Base-by-base conservation (phyloP, 1,284 basidiomycete species). In the Trichosporon coremiiforme region DNA sequence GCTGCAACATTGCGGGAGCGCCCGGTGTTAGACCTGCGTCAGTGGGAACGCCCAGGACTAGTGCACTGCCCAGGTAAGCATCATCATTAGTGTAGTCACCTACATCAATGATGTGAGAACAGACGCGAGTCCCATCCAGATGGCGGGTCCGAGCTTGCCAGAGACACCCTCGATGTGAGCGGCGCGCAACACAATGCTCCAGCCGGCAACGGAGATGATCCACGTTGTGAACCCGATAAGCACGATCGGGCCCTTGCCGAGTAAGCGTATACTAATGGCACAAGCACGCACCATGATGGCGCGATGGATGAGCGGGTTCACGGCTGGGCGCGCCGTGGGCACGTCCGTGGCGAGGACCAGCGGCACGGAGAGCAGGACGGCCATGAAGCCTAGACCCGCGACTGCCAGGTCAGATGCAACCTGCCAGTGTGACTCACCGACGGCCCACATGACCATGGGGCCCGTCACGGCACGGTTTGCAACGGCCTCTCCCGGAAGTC, bases 191-290 rank as follows among this genome's bases (percentile, higher is more conserved):
- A 78, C 80, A 45, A 81, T 77, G 57, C 75, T 79, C 82, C 82
- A 83, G 1, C 82, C 82, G 53, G 77, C 77, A n/a, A 83, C 78
- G 29, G 76, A 76, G n/a, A 80, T 75, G 4, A 79, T 45, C 82
- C 82, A 83, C 8, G 76, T 73, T 1, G 73, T 22, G 36, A 67
- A 31, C 1, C 75, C 71, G 33, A 80, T 47, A 25, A 78, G 50
- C 4, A 35, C 33, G 50, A 50, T 33, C 4, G 15, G 25, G 6
- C 66, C 63, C 66, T 70, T 29, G 3, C 2, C 15, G 8, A 33
- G 57, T 62, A 17, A 62, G 57, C 31, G 17, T 12, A 2, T n/a
- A 8, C 31, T 31, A 6, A 8, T 2, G 12, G 7, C 36, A 13
- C 12, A 10, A 38, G 8, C 13, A 62, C 57, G 13, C 15, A 62